phyloP scores from a whole-genome alignment of 345 rosid species.

The Gynandropsis gynandra region DNA sequence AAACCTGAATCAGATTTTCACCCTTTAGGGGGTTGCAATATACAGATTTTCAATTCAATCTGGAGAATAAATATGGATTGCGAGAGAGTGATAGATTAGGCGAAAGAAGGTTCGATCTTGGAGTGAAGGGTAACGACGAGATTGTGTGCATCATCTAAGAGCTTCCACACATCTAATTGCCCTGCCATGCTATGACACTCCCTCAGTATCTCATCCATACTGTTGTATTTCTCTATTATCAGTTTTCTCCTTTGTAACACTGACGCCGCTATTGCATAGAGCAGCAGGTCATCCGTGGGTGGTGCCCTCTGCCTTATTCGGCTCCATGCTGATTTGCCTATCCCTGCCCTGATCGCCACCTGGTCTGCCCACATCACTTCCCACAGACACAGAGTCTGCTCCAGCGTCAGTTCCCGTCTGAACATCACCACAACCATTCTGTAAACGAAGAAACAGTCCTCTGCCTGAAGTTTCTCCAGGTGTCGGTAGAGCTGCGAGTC shows the following conservation, averaged over 20 bases:
- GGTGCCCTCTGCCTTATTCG: constrained; percentile 74
- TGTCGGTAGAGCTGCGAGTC: constrained; percentile 87
- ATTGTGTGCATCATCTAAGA: constrained; percentile 81
- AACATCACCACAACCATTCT: constrained; percentile 96
- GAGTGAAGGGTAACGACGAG: constrained; percentile 77
- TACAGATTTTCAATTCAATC: too few species aligned
- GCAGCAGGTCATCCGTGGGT: constrained; percentile 81
- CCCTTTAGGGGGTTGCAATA: too few species aligned
- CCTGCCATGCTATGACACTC: constrained; percentile 94
- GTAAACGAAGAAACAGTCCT: constrained; percentile 94
- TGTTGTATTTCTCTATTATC: constrained; percentile 75
- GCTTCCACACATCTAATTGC: constrained; percentile 94
- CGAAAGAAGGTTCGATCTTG: constrained; percentile 50
- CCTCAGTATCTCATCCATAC: constrained; percentile 89
- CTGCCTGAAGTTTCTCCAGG: constrained; percentile 82
- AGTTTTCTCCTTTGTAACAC: constrained; percentile 86
- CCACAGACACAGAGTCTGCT: constrained; percentile 85
- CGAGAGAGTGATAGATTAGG: neutral
- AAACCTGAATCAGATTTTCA: too few species aligned
- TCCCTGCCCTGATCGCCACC: constrained; percentile 81
- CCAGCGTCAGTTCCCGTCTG: constrained; percentile 77
- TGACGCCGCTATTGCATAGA: constrained; percentile 82
- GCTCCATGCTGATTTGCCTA: constrained; percentile 85
- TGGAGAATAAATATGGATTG: neutral
- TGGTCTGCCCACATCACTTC: constrained; percentile 99